Evolutionary conservation across 495 filamentous ascomycete genomes (phyloP).

Genomic region (Penicillium flavigenum): DNA sequence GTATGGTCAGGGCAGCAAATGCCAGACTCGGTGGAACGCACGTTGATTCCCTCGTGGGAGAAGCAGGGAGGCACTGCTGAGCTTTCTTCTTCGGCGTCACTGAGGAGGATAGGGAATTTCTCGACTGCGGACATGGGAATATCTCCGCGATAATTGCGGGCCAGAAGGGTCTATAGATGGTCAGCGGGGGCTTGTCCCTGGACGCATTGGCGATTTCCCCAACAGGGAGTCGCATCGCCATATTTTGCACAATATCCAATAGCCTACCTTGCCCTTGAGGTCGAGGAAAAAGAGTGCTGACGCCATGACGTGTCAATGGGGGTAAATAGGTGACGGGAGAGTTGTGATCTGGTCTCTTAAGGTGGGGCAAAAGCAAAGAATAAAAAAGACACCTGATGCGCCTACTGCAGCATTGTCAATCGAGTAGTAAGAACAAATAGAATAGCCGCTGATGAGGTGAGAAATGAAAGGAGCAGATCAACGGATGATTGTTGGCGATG

Average conservation of each 20-base stretch:
- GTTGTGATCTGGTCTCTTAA: conserved; percentile 19
- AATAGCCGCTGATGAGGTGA: conserved; percentile 6
- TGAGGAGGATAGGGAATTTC: conserved; percentile 94
- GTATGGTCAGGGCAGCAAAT: conserved; percentile 6
- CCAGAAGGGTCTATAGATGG: conserved; percentile 78
- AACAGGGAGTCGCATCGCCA: neutral
- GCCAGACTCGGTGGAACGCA: conserved; percentile 43
- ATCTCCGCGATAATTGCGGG: conserved; percentile 97
- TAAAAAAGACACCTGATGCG: conserved; percentile 15
- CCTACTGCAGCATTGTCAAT: conserved; percentile 17
- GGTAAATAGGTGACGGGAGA: conserved; percentile 14
- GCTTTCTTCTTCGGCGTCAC: conserved; percentile 98
- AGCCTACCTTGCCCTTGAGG: conserved; percentile 94
- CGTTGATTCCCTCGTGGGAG: conserved; percentile 98
- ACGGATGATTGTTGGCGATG: conserved; percentile 13
- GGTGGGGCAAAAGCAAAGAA: conserved; percentile 9
- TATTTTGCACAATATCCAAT: neutral
- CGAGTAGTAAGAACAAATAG: conserved; percentile 4
- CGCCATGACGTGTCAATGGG: conserved; percentile 65
- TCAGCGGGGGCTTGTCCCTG: conserved; percentile 29
- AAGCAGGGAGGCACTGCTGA: conserved; percentile 98
- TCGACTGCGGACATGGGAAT: conserved; percentile 99
- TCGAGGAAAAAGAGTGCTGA: conserved; percentile 99
- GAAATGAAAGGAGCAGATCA: conserved; percentile 1
- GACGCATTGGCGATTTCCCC: conserved; percentile 11